A percentile compares a stretch with the other conserved stretches of the same genome.
Conservation (phyloP, 2,329 filamentous ascomycete genomes). For the Pseudocercospora crystallina region DNA sequence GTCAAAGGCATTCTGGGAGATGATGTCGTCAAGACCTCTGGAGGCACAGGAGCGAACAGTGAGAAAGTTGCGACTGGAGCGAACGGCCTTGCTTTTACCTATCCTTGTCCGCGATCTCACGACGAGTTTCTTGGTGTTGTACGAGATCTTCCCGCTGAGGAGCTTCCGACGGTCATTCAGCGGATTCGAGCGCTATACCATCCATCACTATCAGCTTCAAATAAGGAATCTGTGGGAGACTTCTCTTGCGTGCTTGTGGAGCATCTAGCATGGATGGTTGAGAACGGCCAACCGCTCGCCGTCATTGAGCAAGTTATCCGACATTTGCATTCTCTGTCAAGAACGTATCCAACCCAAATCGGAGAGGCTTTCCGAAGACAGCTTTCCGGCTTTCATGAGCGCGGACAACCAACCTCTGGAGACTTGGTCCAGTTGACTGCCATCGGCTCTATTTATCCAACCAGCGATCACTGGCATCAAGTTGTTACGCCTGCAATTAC, state of each 20-base stretch:
- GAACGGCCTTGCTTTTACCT: slow-evolving; percentile 69
- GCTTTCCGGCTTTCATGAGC: slow-evolving; percentile 57
- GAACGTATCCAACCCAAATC: slow-evolving; percentile 77
- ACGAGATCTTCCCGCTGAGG: slow-evolving; percentile 59
- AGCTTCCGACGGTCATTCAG: slow-evolving; percentile 77
- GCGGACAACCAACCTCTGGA: slow-evolving; percentile 59
- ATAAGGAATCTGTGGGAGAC: slow-evolving; percentile 76
- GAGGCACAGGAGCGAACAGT: slow-evolving; percentile 14
- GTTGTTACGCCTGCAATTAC: slow-evolving; percentile 89
- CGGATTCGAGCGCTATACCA: slow-evolving; percentile 91
- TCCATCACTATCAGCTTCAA: slow-evolving; percentile 77
- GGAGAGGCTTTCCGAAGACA: slow-evolving; percentile 74
- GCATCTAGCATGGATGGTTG: slow-evolving; percentile 60
- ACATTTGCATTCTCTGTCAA: slow-evolving; percentile 89
- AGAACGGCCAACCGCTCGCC: slow-evolving; percentile 55
- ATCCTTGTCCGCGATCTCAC: slow-evolving; percentile 77
- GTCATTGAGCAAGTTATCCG: slow-evolving; percentile 78
- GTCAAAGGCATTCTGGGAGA: slow-evolving; percentile 43
- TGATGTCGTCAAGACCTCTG: slow-evolving; percentile 5
- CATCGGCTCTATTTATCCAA: slow-evolving; percentile 82
- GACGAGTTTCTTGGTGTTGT: slow-evolving; percentile 69
- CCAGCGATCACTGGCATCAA: slow-evolving; percentile 95
- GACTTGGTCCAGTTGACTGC: slow-evolving; percentile 84
- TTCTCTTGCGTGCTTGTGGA: slow-evolving; percentile 68
- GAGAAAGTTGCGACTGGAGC: slow-evolving; percentile 42